Evolutionary conservation across 495 filamentous ascomycete species (phyloP), one percentile per base, ranked within the genome.

Genomic region (Geopyxis carbonaria): DNA sequence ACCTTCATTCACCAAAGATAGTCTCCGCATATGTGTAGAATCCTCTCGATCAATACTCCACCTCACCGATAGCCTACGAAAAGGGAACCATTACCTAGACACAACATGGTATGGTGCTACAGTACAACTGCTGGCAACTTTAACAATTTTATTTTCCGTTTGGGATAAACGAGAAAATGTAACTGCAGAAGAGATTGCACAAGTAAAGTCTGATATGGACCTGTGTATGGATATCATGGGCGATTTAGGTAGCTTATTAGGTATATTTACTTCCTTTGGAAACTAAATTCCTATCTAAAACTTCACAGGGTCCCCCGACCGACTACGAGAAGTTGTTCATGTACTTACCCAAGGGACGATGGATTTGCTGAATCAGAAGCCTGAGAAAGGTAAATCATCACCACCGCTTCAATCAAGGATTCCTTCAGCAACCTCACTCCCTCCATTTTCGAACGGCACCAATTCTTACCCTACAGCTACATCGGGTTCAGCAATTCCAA

Each of bases 41-140:
- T 64, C 72, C 18, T 68, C 76, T 24, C 64, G 64, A 45, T 64
- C 69, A 37, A 70, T 84, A 48, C 62, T 87, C 13, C 59, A 63
- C 33, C 65, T 69, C 28, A 65, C 79, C 9, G 59, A 63, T 20
- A 61, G 67, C 31, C 52, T 85, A 19, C 65, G 69, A 33, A 67
- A 69, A 50, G 56, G 66, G 31, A 73, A 63, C 18, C 64, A 73
- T 51, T 73, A 74, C 43, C 58, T 84, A n/a, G 80, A 87, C 46
- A 80, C 75, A 9, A 81, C 79, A n/a, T 85, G 78, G 78, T 76
- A 80, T 43, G 74, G 72, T 41, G 57, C 66, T 34, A 72, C 77
- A 0, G 66, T 79, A 15, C 82, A 80, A 51, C 63, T 84, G 5
- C 69, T 78, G 22, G 77, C 78, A 4, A 73, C 83, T 31, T 73